A percentile compares a stretch with the other conserved stretches of the same genome.
Conservation (phyloP, 2,329 filamentous ascomycete genomes). For the Cladobotryum mycophilum region DNA sequence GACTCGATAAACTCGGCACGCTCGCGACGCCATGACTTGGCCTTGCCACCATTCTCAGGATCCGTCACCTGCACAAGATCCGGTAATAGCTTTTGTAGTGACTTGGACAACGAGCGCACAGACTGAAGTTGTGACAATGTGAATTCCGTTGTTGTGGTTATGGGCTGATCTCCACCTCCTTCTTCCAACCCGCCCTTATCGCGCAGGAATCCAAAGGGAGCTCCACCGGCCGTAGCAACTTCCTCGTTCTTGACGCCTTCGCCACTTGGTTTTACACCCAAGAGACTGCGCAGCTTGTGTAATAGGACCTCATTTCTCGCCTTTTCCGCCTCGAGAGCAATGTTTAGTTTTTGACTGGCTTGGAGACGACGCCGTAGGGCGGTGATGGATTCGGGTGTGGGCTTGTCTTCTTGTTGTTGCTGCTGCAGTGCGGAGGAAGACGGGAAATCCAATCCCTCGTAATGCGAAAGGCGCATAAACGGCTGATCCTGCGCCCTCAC, state of each 20-base stretch:
- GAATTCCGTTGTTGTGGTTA: slow-evolving; percentile 70
- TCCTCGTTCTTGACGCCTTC: slow-evolving; percentile 20
- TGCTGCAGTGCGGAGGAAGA: background rate
- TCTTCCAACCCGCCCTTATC: slow-evolving; percentile 45
- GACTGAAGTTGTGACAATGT: slow-evolving; percentile 77
- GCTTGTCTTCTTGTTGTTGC: slow-evolving; percentile 24
- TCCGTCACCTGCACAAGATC: slow-evolving; percentile 41
- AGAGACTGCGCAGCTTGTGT: slow-evolving; percentile 47
- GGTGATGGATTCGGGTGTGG: slow-evolving; percentile 62
- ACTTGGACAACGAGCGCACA: slow-evolving; percentile 58
- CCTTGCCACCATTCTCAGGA: slow-evolving; percentile 21
- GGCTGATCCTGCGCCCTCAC: slow-evolving; percentile 62
- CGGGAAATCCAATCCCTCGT: slow-evolving; percentile 58
- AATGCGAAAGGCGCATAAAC: slow-evolving; percentile 80
- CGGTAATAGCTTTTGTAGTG: slow-evolving; percentile 59
- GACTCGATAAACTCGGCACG: slow-evolving; percentile 77
- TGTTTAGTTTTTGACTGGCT: slow-evolving; percentile 71
- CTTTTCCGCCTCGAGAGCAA: slow-evolving; percentile 62
- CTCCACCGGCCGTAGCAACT: slow-evolving; percentile 6
- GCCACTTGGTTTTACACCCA: slow-evolving; percentile 25
- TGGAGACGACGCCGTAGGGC: slow-evolving; percentile 67
- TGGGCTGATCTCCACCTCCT: slow-evolving; percentile 47
- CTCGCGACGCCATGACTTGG: slow-evolving; percentile 59
- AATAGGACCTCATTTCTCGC: slow-evolving; percentile 68
- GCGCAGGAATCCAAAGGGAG: slow-evolving; percentile 51